These are phyloP conservation scores for Yamadazyma taylorii DNA, from an alignment of 1,139 yeast genomes.

Conservation along the genomic window DNA sequence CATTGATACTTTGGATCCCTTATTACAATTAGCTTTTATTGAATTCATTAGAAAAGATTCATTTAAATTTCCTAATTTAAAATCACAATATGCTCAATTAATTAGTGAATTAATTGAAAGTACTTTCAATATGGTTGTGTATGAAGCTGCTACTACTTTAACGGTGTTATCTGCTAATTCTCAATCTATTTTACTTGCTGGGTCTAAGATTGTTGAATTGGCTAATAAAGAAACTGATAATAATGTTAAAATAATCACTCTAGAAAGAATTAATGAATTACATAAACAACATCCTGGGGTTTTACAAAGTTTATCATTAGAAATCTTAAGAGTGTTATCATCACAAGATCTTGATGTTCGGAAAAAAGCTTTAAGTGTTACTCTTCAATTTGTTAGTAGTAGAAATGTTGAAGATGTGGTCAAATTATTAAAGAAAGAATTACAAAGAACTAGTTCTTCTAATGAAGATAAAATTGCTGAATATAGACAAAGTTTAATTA, in stretches of 20 bases:
- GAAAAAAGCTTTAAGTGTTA: slow-evolving; percentile 78
- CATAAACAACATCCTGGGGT: slow-evolving; percentile 78
- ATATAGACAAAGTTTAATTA: slow-evolving; percentile 85
- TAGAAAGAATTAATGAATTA: slow-evolving; percentile 80
- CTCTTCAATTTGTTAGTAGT: slow-evolving; percentile 74
- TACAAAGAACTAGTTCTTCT: slow-evolving; percentile 65
- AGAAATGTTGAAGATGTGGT: slow-evolving; percentile 95
- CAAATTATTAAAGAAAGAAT: slow-evolving; percentile 86
- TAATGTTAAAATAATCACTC: slow-evolving; percentile 87
- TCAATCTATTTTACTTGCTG: slow-evolving; percentile 69
- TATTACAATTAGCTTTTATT: slow-evolving; percentile 84
- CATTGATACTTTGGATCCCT: slow-evolving; percentile 74
- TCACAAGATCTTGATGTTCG: slow-evolving; percentile 92
- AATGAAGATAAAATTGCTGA: slow-evolving; percentile 79
- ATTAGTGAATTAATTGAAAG: slow-evolving; percentile 73
- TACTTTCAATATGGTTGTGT: slow-evolving; percentile 73
- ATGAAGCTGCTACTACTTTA: slow-evolving; percentile 89
- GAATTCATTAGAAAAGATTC: slow-evolving; percentile 91
- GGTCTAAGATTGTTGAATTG: slow-evolving; percentile 80
- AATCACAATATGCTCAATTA: slow-evolving; percentile 69
- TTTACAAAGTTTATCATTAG: slow-evolving; percentile 82
- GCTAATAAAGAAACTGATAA: slow-evolving; percentile 92
- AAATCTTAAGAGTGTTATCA: slow-evolving; percentile 79
- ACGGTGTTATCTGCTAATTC: slow-evolving; percentile 72
- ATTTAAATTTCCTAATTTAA: slow-evolving; percentile 58